Conservation (phyloP, 768 basidiomycete genomes). For the Termitomyces sp. region DNA sequence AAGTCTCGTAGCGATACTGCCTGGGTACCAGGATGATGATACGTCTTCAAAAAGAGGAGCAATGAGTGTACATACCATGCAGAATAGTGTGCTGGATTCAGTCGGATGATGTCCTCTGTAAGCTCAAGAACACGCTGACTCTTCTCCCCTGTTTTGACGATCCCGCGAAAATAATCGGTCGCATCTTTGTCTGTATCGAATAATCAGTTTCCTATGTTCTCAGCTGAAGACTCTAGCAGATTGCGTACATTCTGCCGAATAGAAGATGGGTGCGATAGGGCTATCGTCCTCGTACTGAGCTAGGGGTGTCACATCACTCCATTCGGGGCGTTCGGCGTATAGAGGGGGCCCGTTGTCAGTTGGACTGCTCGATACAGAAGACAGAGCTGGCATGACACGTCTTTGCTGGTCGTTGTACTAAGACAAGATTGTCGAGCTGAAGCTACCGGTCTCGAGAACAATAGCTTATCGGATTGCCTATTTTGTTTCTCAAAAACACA, state of each 20-base stretch:
- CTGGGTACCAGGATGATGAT: conserved; percentile 37
- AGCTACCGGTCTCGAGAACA: conserved; percentile 1
- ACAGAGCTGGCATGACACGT: conserved; percentile 12
- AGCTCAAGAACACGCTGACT: conserved; percentile 80
- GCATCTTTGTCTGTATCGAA: conserved; percentile 77
- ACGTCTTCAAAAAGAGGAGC: neutral
- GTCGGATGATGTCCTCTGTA: conserved; percentile 83
- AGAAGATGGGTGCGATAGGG: conserved; percentile 91
- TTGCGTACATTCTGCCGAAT: conserved; percentile 79
- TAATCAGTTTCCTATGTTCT: neutral
- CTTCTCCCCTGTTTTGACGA: conserved; percentile 76
- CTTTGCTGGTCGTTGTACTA: neutral
- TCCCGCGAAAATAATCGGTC: conserved; percentile 87
- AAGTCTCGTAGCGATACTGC: conserved; percentile 93
- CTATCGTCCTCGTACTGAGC: conserved; percentile 76
- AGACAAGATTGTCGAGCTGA: neutral
- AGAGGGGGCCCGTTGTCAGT: conserved; percentile 25
- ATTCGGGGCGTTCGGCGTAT: conserved; percentile 67
- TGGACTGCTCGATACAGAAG: conserved; percentile 6
- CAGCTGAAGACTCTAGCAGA: conserved; percentile 4
- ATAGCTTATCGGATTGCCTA: conserved; percentile 7
- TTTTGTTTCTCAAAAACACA: neutral
- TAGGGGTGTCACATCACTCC: conserved; percentile 78
- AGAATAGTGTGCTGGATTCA: conserved; percentile 96
- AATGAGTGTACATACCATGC: conserved; percentile 68